These are phyloP conservation scores for Amanita inopinata DNA, from an alignment of 768 basidiomycete species.

Conservation along the genomic window DNA sequence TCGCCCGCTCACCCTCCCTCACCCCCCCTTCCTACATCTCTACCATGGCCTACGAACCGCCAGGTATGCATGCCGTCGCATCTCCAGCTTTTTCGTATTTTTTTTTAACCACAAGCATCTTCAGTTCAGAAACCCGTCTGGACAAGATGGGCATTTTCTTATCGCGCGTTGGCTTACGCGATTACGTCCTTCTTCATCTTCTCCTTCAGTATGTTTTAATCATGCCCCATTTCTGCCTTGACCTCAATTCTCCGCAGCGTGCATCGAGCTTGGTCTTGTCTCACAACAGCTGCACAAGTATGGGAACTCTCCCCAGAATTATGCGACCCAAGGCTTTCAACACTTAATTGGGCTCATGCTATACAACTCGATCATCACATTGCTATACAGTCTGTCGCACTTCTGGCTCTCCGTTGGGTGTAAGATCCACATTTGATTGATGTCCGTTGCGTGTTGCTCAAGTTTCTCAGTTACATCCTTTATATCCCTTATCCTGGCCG, in stretches of 20 bases:
- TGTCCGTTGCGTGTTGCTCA: neutral
- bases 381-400: conserved; percentile 19
- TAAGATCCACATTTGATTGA: conserved; percentile 12
- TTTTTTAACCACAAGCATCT: neutral
- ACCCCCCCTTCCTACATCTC: neutral
- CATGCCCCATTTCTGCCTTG: neutral
- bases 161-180: conserved; percentile 11
- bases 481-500: conserved; percentile 18
- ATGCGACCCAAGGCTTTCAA: conserved; percentile 21
- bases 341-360: conserved; percentile 22
- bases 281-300: conserved; percentile 22
- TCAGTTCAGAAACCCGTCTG: neutral
- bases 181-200: conserved; percentile 19
- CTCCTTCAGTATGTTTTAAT: conserved; percentile 16
- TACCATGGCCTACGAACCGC: conserved; percentile 2
- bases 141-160: conserved; percentile 2
- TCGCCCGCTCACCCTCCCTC: neutral
- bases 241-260: conserved; percentile 12
- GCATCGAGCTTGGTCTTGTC: conserved; percentile 21
- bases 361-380: conserved; percentile 17
- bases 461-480: conserved; percentile 17
- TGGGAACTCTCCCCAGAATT: conserved; percentile 18
- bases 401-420: conserved; percentile 17
- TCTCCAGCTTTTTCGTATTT: no score
- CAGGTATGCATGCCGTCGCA: neutral